Evolutionary conservation across 441 rosid genomes (phyloP).

Genomic region (Melastoma candidum): DNA sequence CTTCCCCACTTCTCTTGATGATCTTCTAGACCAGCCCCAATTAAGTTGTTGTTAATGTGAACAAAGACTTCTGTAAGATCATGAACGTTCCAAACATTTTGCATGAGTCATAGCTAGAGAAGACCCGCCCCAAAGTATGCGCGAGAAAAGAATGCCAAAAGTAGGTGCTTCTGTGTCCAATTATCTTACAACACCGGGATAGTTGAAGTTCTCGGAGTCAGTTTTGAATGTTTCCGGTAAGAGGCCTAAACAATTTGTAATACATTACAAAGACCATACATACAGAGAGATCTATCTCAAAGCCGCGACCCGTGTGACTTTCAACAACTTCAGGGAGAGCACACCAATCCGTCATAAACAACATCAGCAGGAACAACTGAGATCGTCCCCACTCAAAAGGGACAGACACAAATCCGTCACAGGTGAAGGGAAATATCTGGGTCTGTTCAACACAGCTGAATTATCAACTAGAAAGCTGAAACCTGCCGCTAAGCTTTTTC

Average conservation of each 20-base stretch:
- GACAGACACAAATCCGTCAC: conserved; percentile 8
- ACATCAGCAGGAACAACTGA: conserved; percentile 17
- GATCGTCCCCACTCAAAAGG: conserved; percentile 8
- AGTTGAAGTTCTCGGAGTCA: conserved; percentile 2
- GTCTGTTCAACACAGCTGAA: conserved; percentile 10
- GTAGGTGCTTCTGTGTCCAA: not conserved
- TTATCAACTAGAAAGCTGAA: conserved; percentile 66
- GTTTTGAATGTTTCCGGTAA: conserved; percentile 1
- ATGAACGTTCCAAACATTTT: too few relatives aligned
- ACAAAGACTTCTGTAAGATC: too few relatives aligned
- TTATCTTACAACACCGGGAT: conserved; percentile 2
- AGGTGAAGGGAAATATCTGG: not conserved
- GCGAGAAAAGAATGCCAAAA: too few relatives aligned
- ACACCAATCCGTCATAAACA: conserved; percentile 14
- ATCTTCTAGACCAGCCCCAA: too few relatives aligned
- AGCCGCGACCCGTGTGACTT: conserved; percentile 12
- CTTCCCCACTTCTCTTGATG: too few relatives aligned
- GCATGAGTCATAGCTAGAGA: too few relatives aligned
- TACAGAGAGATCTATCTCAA: conserved; percentile 24
- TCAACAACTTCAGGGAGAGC: conserved; percentile 7
- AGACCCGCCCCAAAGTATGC: too few relatives aligned
- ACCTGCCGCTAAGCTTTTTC: conserved; percentile 68
- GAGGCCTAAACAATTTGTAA: conserved; percentile 4
- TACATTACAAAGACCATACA: conserved; percentile 24
- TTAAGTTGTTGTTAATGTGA: too few relatives aligned